phyloP scores from a whole-genome alignment of 805 yeast species.

The Debaryomyces prosopidis region DNA sequence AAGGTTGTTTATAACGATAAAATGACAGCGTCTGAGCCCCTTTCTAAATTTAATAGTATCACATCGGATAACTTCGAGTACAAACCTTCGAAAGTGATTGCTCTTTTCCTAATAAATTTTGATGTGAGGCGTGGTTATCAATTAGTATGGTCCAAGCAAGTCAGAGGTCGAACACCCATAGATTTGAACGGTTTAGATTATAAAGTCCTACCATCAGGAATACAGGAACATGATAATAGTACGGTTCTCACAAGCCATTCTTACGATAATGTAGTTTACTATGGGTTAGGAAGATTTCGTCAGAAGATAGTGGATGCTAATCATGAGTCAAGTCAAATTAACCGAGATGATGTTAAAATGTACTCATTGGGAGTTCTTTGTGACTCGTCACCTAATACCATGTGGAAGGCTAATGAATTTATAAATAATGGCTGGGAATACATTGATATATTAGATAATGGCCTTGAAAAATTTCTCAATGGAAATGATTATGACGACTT shows the following conservation, averaged over 20 bases:
- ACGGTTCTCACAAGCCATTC: constrained; percentile 33
- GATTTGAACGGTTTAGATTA: constrained; percentile 36
- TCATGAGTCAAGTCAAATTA: constrained; percentile 4
- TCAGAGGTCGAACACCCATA: constrained; percentile 8
- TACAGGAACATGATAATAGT: constrained; percentile 33
- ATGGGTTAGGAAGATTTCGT: constrained; percentile 36
- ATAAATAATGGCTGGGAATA: constrained; percentile 41
- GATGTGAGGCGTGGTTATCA: constrained; percentile 37
- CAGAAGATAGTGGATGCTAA: constrained; percentile 14
- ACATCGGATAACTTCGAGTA: constrained; percentile 5
- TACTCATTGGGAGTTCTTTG: constrained; percentile 39
- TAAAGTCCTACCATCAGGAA: constrained; percentile 41
- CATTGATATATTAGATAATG: constrained; percentile 25
- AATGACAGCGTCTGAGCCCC: neutral
- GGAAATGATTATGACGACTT: constrained; percentile 15
- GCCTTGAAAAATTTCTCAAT: constrained; percentile 21
- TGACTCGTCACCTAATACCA: constrained; percentile 21
- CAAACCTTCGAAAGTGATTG: constrained; percentile 27
- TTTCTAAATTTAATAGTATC: constrained; percentile 1
- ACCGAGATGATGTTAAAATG: constrained; percentile 36
- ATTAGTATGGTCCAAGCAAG: constrained; percentile 34
- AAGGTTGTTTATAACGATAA: neutral
- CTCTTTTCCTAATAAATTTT: constrained; percentile 36
- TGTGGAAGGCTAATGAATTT: constrained; percentile 40
- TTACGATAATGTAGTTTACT: constrained; percentile 21